Percentiles rank a stretch among this genome's conserved stretches.
Conservation (phyloP, 768 basidiomycete genomes). For the Lentinula detonsa region DNA sequence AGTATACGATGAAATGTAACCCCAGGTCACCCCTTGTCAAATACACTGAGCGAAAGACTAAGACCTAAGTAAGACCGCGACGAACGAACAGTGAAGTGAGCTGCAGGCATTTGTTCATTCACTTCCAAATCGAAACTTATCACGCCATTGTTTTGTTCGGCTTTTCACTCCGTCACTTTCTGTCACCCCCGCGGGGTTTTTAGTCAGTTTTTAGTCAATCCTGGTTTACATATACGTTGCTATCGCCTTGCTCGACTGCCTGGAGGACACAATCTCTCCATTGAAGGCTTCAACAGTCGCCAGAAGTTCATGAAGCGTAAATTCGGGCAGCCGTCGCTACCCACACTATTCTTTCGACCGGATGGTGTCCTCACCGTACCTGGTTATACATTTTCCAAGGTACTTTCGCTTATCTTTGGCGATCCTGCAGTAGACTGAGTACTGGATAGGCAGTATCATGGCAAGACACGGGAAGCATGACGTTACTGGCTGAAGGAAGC, state of each 20-base stretch:
- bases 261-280: background rate
- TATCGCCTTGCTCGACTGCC: background rate
- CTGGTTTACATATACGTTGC: background rate
- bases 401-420: slow-evolving; percentile 16
- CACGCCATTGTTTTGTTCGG: slow-evolving; percentile 7
- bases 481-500: slow-evolving; percentile 60
- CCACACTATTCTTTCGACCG: slow-evolving; percentile 48
- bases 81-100: no score
- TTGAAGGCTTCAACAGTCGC: background rate
- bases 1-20: background rate
- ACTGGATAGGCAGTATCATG: slow-evolving; percentile 47
- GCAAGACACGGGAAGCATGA: slow-evolving; percentile 72
- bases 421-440: slow-evolving; percentile 7
- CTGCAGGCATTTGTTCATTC: background rate
- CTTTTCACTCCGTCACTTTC: background rate
- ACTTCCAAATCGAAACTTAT: slow-evolving; percentile 15
- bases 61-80: no score
- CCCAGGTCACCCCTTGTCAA: background rate
- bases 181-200: background rate
- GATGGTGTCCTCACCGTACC: slow-evolving; percentile 59
- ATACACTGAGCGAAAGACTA: background rate
- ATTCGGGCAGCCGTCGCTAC: slow-evolving; percentile 46
- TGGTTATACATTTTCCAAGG: slow-evolving; percentile 69
- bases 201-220: background rate
- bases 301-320: slow-evolving; percentile 41